Evolutionary conservation across 2,329 filamentous ascomycete genomes (phyloP).

Genomic region (Aureobasidium leucospermi): DNA sequence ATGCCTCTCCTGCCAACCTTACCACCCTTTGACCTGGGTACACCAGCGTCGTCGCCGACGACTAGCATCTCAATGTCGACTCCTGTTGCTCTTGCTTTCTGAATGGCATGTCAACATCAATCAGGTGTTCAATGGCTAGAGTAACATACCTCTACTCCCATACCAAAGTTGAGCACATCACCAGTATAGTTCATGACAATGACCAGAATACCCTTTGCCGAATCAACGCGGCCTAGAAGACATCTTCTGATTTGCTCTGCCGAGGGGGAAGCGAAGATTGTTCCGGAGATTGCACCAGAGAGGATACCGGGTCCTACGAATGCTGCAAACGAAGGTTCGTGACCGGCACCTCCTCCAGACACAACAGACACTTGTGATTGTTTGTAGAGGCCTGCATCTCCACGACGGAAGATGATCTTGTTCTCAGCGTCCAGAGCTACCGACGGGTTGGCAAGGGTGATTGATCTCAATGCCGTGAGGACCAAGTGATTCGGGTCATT

Average conservation of each 20-base stretch:
- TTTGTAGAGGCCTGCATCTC: slow-evolving; percentile 31
- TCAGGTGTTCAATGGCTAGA: slow-evolving; percentile 28
- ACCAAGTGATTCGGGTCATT: slow-evolving; percentile 76
- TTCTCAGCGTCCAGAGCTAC: slow-evolving; percentile 69
- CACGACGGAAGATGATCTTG: slow-evolving; percentile 76
- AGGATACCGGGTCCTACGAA: slow-evolving; percentile 80
- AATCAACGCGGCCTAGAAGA: slow-evolving; percentile 65
- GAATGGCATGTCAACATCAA: slow-evolving; percentile 55
- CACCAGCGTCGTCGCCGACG: slow-evolving; percentile 85
- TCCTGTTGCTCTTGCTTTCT: slow-evolving; percentile 63
- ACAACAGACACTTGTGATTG: slow-evolving; percentile 66
- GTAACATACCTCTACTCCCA: neutral
- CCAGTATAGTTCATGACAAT: slow-evolving; percentile 73
- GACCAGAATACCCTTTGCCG: slow-evolving; percentile 69
- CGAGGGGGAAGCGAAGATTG: slow-evolving; percentile 75
- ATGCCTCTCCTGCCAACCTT: slow-evolving; percentile 89
- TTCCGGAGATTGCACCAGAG: slow-evolving; percentile 74
- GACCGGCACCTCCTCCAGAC: slow-evolving; percentile 81
- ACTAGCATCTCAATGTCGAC: slow-evolving; percentile 80
- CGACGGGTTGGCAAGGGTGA: slow-evolving; percentile 78
- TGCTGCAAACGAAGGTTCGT: slow-evolving; percentile 80
- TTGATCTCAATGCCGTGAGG: slow-evolving; percentile 63
- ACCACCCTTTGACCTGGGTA: slow-evolving; percentile 72
- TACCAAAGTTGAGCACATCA: slow-evolving; percentile 26
- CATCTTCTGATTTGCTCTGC: slow-evolving; percentile 76